Percentiles rank a stretch among this genome's conserved stretches.
These are phyloP conservation scores for Steccherinum ochraceum DNA, from an alignment of 768 basidiomycete species.

Conservation along the genomic window DNA sequence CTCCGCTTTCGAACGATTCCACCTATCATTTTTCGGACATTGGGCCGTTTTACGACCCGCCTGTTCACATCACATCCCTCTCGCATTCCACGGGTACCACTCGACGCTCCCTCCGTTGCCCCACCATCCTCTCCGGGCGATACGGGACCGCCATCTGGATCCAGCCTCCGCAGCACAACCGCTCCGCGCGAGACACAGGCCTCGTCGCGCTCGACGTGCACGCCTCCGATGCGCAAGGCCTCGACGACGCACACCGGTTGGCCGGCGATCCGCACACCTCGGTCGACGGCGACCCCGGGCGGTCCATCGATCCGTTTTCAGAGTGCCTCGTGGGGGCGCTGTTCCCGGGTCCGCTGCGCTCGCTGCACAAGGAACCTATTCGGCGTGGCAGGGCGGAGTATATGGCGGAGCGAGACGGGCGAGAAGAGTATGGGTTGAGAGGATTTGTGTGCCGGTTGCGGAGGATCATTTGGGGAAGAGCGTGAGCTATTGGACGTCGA, in stretches of 20 bases:
- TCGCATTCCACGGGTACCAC: constrained; percentile 30
- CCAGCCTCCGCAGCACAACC: constrained; percentile 30
- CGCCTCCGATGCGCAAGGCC: constrained; percentile 12
- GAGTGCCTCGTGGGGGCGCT: constrained; percentile 42
- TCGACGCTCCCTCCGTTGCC: constrained; percentile 49
- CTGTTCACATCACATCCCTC: constrained; percentile 21
- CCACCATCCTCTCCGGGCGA: constrained; percentile 43
- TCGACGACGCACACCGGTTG: constrained; percentile 6
- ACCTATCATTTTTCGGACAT: constrained; percentile 12
- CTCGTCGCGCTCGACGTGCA: constrained; percentile 21
- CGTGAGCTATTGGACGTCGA: constrained; percentile 41
- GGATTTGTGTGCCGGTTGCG: background rate
- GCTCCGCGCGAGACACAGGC: constrained; percentile 38
- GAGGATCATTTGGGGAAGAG: background rate
- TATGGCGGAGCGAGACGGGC: no score
- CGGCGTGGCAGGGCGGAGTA: constrained; percentile 2
- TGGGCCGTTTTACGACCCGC: constrained; percentile 33
- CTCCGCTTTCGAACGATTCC: no score
- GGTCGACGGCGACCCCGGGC: background rate
- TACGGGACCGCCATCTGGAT: constrained; percentile 58
- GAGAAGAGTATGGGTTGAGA: constrained; percentile 3
- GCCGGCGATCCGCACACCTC: background rate
- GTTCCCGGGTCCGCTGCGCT: constrained; percentile 42
- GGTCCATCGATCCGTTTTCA: constrained; percentile 1
- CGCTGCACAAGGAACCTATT: background rate